phyloP scores from a whole-genome alignment of 192 early-diverging fungal genomes.

The Phycomyces nitens region DNA sequence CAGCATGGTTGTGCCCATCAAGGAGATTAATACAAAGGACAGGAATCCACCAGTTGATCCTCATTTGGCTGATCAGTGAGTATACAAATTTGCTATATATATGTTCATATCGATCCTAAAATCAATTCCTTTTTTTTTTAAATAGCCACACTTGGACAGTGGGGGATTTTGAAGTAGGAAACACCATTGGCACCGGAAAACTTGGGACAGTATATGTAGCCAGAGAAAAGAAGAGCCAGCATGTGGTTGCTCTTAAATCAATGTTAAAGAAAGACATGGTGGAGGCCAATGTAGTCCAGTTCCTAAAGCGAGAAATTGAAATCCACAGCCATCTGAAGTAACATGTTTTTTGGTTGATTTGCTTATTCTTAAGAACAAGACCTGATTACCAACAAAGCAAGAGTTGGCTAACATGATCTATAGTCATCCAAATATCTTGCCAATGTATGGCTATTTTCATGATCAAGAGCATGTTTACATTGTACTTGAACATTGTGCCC shows the following conservation, averaged over 20 bases:
- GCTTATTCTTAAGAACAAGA: background rate
- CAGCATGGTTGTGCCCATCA: background rate
- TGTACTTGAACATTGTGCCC: slow-evolving; percentile 89
- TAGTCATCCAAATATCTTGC: slow-evolving; percentile 87
- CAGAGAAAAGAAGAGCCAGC: slow-evolving; percentile 73
- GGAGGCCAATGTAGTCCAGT: slow-evolving; percentile 71
- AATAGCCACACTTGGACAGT: slow-evolving; percentile 44
- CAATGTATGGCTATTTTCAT: slow-evolving; percentile 94
- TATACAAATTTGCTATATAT: too few species aligned
- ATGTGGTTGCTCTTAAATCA: slow-evolving; percentile 88
- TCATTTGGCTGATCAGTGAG: background rate
- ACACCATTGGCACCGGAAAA: slow-evolving; percentile 85
- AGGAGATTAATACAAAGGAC: background rate
- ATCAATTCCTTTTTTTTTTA: too few species aligned
- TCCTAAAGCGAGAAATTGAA: slow-evolving; percentile 90
- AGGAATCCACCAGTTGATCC: background rate
- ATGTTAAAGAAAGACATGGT: slow-evolving; percentile 80
- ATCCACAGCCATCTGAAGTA: slow-evolving; percentile 89
- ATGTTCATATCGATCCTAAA: too few species aligned
- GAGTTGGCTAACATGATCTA: background rate
- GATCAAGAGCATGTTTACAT: slow-evolving; percentile 86
- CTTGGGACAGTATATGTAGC: slow-evolving; percentile 93
- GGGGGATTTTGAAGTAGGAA: slow-evolving; percentile 87
- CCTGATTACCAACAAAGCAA: background rate
- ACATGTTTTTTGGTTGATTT: background rate